phyloP scores from a whole-genome alignment of 2,329 filamentous ascomycete genomes.

The Fusarium floridanum region DNA sequence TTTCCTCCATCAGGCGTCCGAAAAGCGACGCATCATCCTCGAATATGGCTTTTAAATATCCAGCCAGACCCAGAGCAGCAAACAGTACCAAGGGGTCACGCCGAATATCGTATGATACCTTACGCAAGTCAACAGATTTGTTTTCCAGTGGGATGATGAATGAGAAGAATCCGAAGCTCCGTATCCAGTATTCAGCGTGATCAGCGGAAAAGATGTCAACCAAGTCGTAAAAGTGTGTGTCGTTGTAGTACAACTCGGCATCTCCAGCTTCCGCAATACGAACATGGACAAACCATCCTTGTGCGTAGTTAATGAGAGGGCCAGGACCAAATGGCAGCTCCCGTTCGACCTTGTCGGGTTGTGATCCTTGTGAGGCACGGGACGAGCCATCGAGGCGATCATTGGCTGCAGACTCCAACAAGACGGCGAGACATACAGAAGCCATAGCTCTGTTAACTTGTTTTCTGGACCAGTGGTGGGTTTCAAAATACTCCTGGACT shows the following conservation, averaged over 20 bases:
- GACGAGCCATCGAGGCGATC: neutral
- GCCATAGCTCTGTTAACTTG: neutral
- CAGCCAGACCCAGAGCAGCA: neutral
- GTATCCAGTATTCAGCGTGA: neutral
- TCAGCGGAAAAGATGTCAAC: neutral
- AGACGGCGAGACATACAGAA: neutral
- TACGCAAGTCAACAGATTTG: neutral
- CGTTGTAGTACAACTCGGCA: neutral
- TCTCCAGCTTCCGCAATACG: neutral
- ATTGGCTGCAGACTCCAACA: neutral
- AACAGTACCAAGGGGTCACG: neutral
- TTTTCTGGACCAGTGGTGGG: neutral
- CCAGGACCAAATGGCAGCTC: neutral
- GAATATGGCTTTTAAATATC: neutral
- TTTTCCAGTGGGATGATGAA: neutral
- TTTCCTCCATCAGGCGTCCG: neutral
- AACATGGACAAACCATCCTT: neutral
- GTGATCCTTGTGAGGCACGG: neutral
- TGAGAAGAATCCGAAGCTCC: neutral
- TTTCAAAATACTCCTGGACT: slow-evolving; percentile 3
- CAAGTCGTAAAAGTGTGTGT: neutral
- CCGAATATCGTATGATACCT: neutral
- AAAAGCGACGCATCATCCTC: neutral
- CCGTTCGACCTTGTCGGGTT: neutral
- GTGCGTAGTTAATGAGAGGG: neutral